phyloP scores from a whole-genome alignment of 2,329 filamentous ascomycete genomes.

The Talaromyces sp. region DNA sequence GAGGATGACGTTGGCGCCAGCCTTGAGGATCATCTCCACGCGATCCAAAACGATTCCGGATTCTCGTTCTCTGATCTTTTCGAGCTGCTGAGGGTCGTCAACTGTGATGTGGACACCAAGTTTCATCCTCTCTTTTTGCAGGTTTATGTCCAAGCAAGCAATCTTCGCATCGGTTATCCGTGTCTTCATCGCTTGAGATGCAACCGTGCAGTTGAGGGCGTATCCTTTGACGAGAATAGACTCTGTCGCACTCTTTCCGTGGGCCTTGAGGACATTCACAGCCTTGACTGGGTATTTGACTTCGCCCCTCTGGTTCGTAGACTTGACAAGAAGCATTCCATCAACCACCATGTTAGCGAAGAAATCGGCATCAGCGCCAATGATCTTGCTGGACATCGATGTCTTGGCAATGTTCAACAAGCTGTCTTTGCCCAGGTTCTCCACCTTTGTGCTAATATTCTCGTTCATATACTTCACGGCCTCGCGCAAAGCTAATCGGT shows the following conservation, averaged over 20 bases:
- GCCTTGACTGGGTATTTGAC: conserved; percentile 98
- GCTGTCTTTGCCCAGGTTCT: conserved; percentile 82
- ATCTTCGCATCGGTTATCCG: conserved; percentile 92
- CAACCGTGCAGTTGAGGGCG: conserved; percentile 96
- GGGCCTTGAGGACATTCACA: conserved; percentile 96
- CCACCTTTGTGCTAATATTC: conserved; percentile 94
- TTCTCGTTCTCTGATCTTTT: conserved; percentile 93
- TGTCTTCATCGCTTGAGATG: conserved; percentile 96
- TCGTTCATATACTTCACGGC: conserved; percentile 99
- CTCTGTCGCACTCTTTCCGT: conserved; percentile 86
- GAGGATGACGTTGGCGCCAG: conserved; percentile 90
- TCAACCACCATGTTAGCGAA: conserved; percentile 97
- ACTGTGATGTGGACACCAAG: conserved; percentile 97
- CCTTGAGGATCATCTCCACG: conserved; percentile 95
- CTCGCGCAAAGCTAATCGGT: conserved; percentile 89
- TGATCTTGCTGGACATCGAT: conserved; percentile 99
- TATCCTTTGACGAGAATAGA: conserved; percentile 93
- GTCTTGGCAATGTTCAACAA: conserved; percentile 95
- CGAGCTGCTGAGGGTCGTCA: conserved; percentile 92
- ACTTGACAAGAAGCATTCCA: conserved; percentile 91
- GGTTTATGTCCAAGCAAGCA: conserved; percentile 92
- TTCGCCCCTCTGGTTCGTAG: conserved; percentile 83
- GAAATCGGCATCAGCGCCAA: conserved; percentile 91
- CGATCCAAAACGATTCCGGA: conserved; percentile 88
- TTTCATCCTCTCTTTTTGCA: conserved; percentile 99